These are phyloP conservation scores for Exophiala calicioides DNA, from an alignment of 2,329 filamentous ascomycete species.

Conservation along the genomic window DNA sequence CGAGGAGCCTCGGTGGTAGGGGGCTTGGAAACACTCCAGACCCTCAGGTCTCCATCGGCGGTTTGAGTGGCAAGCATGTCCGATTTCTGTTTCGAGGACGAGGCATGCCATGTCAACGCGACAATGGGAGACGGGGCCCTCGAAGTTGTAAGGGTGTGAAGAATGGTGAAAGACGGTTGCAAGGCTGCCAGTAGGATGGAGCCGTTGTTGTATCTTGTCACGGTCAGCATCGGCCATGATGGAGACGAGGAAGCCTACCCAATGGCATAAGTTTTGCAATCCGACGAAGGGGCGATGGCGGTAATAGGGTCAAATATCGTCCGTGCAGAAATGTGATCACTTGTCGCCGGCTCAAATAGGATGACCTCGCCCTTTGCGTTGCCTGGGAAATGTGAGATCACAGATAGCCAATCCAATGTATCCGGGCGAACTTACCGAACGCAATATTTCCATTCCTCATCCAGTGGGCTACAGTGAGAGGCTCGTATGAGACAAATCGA, in stretches of 20 bases:
- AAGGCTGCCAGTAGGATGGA: conserved; percentile 87
- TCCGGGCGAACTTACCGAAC: conserved; percentile 68
- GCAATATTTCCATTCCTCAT: conserved; percentile 97
- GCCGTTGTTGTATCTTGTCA: conserved; percentile 82
- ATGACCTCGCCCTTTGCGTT: conserved; percentile 92
- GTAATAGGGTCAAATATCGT: conserved; percentile 96
- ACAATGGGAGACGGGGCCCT: conserved; percentile 83
- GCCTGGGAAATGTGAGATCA: conserved; percentile 56
- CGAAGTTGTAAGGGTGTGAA: conserved; percentile 87
- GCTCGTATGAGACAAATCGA: conserved; percentile 88
- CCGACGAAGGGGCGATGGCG: conserved; percentile 82
- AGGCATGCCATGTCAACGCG: conserved; percentile 90
- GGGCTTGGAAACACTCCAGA: conserved; percentile 93
- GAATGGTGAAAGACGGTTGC: conserved; percentile 87
- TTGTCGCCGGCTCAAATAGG: conserved; percentile 88
- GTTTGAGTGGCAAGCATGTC: conserved; percentile 97
- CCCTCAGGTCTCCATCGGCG: conserved; percentile 83
- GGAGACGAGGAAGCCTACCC: conserved; percentile 57
- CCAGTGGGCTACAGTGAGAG: conserved; percentile 82
- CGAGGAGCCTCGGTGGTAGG: conserved; percentile 74
- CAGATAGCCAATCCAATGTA: conserved; percentile 4
- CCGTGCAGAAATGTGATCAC: conserved; percentile 85
- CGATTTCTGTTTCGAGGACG: conserved; percentile 91
- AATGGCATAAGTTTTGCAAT: conserved; percentile 94
- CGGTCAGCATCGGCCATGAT: conserved; percentile 21